These are phyloP conservation scores for Omphalea diandra DNA, from an alignment of 441 rosid species.

Conservation along the genomic window DNA sequence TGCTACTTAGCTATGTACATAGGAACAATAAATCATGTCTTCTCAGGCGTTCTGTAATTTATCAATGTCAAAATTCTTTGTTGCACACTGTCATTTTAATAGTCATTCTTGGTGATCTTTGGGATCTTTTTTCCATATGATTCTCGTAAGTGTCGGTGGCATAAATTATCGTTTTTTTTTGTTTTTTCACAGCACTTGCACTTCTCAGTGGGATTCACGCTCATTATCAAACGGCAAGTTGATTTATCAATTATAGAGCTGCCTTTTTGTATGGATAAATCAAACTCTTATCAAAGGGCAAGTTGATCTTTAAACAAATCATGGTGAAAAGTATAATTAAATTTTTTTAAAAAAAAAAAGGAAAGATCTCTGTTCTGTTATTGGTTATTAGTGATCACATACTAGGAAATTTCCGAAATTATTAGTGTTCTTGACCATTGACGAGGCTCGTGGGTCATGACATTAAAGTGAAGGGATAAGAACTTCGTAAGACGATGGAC, in stretches of 20 bases:
- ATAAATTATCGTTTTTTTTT: not conserved
- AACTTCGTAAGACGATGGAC: not conserved
- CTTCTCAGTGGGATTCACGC: too few relatives aligned
- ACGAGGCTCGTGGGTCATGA: not conserved
- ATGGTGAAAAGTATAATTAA: too few relatives aligned
- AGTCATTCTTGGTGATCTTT: not conserved
- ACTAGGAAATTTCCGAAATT: too few relatives aligned
- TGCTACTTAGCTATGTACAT: slow-evolving; percentile 29
- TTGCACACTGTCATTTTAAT: not conserved
- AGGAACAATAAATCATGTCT: slow-evolving; percentile 28
- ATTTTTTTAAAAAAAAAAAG: too few relatives aligned
- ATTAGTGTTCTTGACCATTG: too few relatives aligned
- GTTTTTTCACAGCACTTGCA: not conserved
- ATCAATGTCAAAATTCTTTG: slow-evolving; percentile 5
- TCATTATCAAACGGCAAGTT: too few relatives aligned
- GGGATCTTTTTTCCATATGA: not conserved
- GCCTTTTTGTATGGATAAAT: too few relatives aligned
- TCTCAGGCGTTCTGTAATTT: slow-evolving; percentile 22
- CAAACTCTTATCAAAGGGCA: too few relatives aligned
- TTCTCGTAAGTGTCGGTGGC: slow-evolving; percentile 20
- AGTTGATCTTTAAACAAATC: too few relatives aligned
- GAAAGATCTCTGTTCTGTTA: too few relatives aligned
- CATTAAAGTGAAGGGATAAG: not conserved
- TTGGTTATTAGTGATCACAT: too few relatives aligned
- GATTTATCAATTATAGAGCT: too few relatives aligned